These are phyloP conservation scores for Suillus subalutaceus DNA, from an alignment of 768 basidiomycete species.

Conservation along the genomic window DNA sequence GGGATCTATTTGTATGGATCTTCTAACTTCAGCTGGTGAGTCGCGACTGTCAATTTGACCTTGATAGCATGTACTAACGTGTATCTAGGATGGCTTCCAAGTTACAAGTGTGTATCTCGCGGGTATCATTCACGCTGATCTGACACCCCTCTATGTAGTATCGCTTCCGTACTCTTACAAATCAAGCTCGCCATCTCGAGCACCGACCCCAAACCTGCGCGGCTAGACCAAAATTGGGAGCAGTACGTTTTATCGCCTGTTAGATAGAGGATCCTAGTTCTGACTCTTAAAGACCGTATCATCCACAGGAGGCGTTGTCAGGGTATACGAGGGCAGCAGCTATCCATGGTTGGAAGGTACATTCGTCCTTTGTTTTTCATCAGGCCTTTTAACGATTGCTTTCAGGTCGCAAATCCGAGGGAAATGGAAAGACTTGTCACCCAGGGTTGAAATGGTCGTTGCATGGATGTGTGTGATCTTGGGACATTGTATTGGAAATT, in stretches of 20 bases:
- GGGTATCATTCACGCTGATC: conserved; percentile 10
- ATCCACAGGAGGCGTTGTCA: conserved; percentile 57
- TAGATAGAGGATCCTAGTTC: background rate
- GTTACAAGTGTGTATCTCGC: conserved; percentile 50
- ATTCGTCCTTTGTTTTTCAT: conserved; percentile 5
- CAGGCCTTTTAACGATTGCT: background rate
- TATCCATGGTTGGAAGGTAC: conserved; percentile 65
- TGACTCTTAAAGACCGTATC: conserved; percentile 38
- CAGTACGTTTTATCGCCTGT: conserved; percentile 32
- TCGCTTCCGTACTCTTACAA: conserved; percentile 55
- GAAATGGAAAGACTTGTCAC: conserved; percentile 27
- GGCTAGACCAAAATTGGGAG: conserved; percentile 56
- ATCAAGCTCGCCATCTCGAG: conserved; percentile 34
- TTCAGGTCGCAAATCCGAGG: conserved; percentile 26
- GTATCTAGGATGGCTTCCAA: conserved; percentile 66
- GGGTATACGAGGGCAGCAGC: conserved; percentile 69
- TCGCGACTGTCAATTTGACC: background rate
- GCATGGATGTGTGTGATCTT: background rate
- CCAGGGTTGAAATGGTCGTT: background rate
- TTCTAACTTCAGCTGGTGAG: conserved; percentile 64
- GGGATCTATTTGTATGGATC: conserved; percentile 77
- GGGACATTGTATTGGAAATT: background rate
- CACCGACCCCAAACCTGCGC: background rate
- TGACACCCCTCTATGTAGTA: conserved; percentile 24
- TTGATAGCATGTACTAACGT: background rate